phyloP scores from a whole-genome alignment of 1,139 yeast species.

The Ogataea hybrid region DNA sequence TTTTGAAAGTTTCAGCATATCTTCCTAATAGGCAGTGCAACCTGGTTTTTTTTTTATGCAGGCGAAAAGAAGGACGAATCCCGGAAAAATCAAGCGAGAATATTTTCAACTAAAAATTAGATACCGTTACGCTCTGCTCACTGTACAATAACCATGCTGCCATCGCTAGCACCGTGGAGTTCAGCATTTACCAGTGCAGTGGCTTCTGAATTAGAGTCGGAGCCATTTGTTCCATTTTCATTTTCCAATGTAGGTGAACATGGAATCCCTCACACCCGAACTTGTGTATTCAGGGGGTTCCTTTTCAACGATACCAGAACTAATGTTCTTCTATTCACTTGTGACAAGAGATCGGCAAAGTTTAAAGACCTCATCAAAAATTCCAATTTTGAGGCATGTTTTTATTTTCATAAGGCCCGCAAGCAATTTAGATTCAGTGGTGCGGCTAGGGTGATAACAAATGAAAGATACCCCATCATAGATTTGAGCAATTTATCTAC shows the following conservation, averaged over 20 bases:
- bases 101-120: background rate
- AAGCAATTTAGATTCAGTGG: constrained; percentile 78
- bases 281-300: constrained; percentile 74
- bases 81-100: constrained; percentile 1
- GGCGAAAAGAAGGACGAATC: background rate
- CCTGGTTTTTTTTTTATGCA: background rate
- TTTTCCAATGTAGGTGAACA: constrained; percentile 61
- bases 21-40: background rate
- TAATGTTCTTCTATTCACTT: constrained; percentile 66
- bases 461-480: constrained; percentile 26
- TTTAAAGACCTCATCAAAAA: constrained; percentile 49
- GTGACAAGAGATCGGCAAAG: constrained; percentile 71
- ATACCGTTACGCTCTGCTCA: background rate
- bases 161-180: constrained; percentile 60
- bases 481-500: constrained; percentile 2
- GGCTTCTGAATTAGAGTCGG: constrained; percentile 41
- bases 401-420: constrained; percentile 58
- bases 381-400: constrained; percentile 71
- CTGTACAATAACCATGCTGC: constrained; percentile 34
- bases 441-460: constrained; percentile 44
- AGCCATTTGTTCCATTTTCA: constrained; percentile 56
- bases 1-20: no score
- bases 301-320: constrained; percentile 66
- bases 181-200: constrained; percentile 55
- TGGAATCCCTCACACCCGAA: constrained; percentile 64